Evolutionary conservation across 2,329 filamentous ascomycete species (phyloP).

Genomic region (Basipetospora chlamydospora): DNA sequence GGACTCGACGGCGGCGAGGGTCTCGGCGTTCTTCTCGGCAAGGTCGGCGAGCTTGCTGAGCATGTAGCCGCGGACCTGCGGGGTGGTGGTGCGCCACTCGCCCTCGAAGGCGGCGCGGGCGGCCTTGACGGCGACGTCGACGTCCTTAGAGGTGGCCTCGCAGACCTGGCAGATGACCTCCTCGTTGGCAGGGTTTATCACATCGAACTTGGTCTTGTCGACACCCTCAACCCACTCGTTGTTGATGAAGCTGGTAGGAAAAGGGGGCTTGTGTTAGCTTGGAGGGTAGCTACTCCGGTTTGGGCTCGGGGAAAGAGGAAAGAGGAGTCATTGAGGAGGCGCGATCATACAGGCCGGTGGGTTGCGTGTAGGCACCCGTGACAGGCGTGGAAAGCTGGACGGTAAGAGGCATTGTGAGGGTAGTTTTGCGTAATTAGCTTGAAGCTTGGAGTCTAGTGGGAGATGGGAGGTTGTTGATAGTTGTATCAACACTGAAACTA

Average conservation of each 20-base stretch:
- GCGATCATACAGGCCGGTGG: slow-evolving; percentile 43
- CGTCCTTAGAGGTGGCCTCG: slow-evolving; percentile 81
- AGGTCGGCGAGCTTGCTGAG: slow-evolving; percentile 68
- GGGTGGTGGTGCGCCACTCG: slow-evolving; percentile 53
- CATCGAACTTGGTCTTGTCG: slow-evolving; percentile 83
- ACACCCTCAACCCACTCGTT: slow-evolving; percentile 70
- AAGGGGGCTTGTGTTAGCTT: no score
- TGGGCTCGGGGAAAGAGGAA: neutral
- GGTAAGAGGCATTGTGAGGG: slow-evolving; percentile 28
- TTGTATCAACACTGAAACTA: no score
- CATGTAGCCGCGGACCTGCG: slow-evolving; percentile 53
- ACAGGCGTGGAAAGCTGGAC: slow-evolving; percentile 54
- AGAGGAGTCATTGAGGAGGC: neutral
- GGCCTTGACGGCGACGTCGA: slow-evolving; percentile 65
- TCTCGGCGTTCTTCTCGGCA: slow-evolving; percentile 61
- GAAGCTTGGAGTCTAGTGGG: neutral
- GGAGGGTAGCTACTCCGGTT: neutral
- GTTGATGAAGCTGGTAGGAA: slow-evolving; percentile 68
- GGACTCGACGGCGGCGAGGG: slow-evolving; percentile 69
- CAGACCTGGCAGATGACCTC: slow-evolving; percentile 69
- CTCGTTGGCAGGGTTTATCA: slow-evolving; percentile 78
- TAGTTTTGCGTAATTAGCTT: neutral
- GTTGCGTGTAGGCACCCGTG: slow-evolving; percentile 44
- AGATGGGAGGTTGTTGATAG: no score
- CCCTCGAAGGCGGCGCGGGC: slow-evolving; percentile 78